Percentiles rank a stretch among this genome's conserved stretches.
phyloP scores from a whole-genome alignment of 768 basidiomycete species.

The Melanogaster broomeanus region DNA sequence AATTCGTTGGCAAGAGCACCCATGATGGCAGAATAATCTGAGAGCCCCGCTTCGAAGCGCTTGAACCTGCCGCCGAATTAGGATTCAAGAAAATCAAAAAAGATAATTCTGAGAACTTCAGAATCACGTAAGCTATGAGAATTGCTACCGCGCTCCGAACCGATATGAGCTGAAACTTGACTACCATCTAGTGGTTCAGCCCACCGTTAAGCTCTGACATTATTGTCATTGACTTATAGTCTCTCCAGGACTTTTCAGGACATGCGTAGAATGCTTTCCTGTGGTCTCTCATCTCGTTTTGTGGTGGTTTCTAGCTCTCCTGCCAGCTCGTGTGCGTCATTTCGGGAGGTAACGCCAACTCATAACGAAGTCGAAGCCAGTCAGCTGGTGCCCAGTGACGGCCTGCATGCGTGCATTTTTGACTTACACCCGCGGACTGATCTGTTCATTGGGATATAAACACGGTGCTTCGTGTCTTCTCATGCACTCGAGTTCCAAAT shows the following conservation, averaged over 20 bases:
- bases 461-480: conserved; percentile 25
- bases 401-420: too few relatives aligned
- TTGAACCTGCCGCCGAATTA: too few relatives aligned
- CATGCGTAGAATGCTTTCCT: not conserved
- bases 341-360: conserved; percentile 15
- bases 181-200: not conserved
- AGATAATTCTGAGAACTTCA: conserved; percentile 8
- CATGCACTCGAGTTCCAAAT: not conserved
- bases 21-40: conserved; percentile 24
- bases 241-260: conserved; percentile 5
- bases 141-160: too few relatives aligned
- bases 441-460: conserved; percentile 20
- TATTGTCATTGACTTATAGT: conserved; percentile 17
- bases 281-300: not conserved
- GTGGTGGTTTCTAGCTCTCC: too few relatives aligned
- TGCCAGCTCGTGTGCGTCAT: conserved; percentile 4
- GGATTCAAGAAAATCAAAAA: not conserved
- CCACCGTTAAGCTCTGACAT: conserved; percentile 2
- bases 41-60: too few relatives aligned
- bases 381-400: too few relatives aligned
- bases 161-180: not conserved
- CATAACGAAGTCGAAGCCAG: conserved; percentile 17
- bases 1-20: conserved; percentile 23
- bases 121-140: conserved; percentile 29
- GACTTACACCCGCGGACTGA: conserved; percentile 35